Evolutionary conservation across 202 grass and related monocot genomes (phyloP).

Genomic region (Dendrocalamus latiflorus): DNA sequence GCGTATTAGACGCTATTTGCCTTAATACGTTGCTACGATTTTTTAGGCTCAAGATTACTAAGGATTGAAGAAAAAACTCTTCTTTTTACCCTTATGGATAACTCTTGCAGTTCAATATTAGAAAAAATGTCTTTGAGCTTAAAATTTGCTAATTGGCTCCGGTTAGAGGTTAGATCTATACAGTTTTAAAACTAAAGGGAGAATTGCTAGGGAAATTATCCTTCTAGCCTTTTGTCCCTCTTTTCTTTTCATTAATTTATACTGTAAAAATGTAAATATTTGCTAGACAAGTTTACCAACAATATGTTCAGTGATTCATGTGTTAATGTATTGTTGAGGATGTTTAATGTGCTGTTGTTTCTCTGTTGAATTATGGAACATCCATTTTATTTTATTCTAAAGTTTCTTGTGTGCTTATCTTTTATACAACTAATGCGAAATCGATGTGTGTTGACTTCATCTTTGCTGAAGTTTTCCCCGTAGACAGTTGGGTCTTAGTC

Average conservation of each 20-base stretch:
- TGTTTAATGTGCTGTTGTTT: no score
- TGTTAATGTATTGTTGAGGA: not conserved
- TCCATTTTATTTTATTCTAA: no score
- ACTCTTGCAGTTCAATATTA: not conserved
- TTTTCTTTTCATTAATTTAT: not conserved
- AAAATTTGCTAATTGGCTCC: not conserved
- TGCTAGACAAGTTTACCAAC: not conserved
- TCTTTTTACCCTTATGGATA: not conserved
- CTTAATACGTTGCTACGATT: not conserved
- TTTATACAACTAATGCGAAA: not conserved
- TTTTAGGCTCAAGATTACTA: not conserved
- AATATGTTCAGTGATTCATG: not conserved
- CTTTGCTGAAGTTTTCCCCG: not conserved
- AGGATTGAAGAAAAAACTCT: not conserved
- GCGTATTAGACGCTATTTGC: not conserved
- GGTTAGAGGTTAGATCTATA: constrained; percentile 17
- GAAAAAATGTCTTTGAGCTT: not conserved
- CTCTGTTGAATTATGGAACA: no score
- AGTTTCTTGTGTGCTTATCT: not conserved
- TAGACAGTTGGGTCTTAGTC: not conserved
- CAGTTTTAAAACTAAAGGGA: not conserved
- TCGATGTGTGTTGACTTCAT: not conserved
- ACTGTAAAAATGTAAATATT: not conserved
- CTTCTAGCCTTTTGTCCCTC: not conserved
- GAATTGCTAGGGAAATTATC: not conserved